Percentiles rank a stretch among this genome's conserved stretches.
phyloP scores from a whole-genome alignment of 1,139 yeast genomes.

The Yamadazyma kanchanaburiensis region DNA sequence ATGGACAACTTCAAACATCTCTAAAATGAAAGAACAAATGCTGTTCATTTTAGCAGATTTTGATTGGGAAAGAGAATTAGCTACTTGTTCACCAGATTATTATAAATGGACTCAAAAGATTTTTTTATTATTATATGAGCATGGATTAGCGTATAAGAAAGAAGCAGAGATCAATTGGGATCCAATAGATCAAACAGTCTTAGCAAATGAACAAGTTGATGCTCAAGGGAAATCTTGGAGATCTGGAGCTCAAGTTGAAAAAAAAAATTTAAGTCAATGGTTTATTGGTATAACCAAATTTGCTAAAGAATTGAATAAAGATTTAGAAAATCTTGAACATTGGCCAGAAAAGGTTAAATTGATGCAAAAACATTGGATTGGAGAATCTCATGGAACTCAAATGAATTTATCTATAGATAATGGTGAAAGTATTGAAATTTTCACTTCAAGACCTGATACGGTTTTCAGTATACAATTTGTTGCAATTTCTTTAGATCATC shows the following conservation, averaged over 20 bases:
- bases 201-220: constrained; percentile 97
- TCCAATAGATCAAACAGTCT: constrained; percentile 88
- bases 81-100: constrained; percentile 86
- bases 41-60: constrained; percentile 75
- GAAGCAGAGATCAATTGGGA: constrained; percentile 96
- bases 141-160: constrained; percentile 80
- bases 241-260: constrained; percentile 92
- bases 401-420: constrained; percentile 20
- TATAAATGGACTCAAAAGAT: constrained; percentile 91
- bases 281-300: constrained; percentile 83
- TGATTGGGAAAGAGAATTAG: constrained; percentile 89
- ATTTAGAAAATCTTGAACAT: constrained; percentile 52
- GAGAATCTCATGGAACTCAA: constrained; percentile 79
- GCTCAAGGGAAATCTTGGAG: constrained; percentile 90
- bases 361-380: constrained; percentile 95
- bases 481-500: constrained; percentile 74
- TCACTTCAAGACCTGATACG: constrained; percentile 91
- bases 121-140: constrained; percentile 65
- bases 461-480: constrained; percentile 76
- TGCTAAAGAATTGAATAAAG: constrained; percentile 64
- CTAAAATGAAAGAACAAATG: constrained; percentile 83
- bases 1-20: constrained; percentile 81
- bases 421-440: constrained; percentile 40
- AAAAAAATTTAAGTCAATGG: constrained; percentile 82
- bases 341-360: constrained; percentile 91